Evolutionary conservation across 495 filamentous ascomycete species (phyloP).

Genomic region (Pyrenopolyporus hunteri): DNA sequence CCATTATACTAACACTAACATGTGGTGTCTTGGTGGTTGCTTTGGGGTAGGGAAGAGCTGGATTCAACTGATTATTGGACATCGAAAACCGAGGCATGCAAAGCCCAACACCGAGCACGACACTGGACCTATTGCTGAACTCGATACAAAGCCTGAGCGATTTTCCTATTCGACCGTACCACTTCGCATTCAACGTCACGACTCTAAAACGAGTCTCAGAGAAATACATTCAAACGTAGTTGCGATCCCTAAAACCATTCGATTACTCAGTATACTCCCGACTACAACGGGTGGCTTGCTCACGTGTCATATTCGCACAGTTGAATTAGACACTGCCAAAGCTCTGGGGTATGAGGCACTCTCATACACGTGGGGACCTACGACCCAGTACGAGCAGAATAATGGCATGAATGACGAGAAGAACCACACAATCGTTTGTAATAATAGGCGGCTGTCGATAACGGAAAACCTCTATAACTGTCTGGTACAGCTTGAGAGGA

Average conservation of each 20-base stretch:
- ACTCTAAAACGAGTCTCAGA: neutral
- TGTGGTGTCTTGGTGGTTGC: constrained; percentile 16
- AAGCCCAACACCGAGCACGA: neutral
- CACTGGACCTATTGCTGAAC: too few species aligned
- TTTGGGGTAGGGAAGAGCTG: constrained; percentile 9
- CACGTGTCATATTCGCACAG: constrained; percentile 7
- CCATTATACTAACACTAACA: constrained; percentile 7
- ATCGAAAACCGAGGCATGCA: neutral
- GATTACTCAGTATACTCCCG: constrained; percentile 26
- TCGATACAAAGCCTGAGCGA: neutral
- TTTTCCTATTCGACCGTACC: constrained; percentile 21
- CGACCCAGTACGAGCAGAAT: constrained; percentile 3
- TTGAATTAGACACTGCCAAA: constrained; percentile 1
- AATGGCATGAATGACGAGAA: neutral
- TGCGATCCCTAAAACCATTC: constrained; percentile 8
- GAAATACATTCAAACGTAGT: neutral
- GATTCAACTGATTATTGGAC: neutral
- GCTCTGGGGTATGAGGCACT: constrained; percentile 28
- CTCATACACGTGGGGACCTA: constrained; percentile 36
- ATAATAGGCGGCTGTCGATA: constrained; percentile 2
- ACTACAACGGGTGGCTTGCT: constrained; percentile 9
- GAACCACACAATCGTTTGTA: constrained; percentile 10
- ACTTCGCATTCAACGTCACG: neutral
- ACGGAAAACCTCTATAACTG: constrained; percentile 34
- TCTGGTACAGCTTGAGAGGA: constrained; percentile 24